phyloP scores from a whole-genome alignment of 495 filamentous ascomycete species.

The Echria macrotheca region DNA sequence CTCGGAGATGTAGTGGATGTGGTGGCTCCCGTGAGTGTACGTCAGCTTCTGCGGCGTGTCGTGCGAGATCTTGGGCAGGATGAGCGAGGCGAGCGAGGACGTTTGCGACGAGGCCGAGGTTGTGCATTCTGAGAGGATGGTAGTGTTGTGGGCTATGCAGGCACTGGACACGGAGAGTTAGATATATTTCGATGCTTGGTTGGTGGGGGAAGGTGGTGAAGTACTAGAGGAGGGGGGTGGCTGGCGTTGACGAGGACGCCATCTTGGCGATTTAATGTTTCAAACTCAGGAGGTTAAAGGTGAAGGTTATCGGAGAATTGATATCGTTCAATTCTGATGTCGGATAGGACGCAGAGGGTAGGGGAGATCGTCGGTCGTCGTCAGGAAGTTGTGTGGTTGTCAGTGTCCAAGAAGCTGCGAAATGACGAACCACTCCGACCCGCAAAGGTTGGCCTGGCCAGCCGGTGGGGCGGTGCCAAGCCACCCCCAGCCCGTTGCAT shows the following conservation, averaged over 20 bases:
- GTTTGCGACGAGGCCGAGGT: conserved; percentile 69
- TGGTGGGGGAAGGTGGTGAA: conserved; percentile 20
- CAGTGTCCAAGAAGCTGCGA: too few relatives aligned
- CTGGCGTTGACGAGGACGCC: conserved; percentile 74
- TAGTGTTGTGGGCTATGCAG: conserved; percentile 85
- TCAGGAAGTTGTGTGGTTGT: too few relatives aligned
- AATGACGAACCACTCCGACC: conserved; percentile 20
- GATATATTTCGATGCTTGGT: conserved; percentile 17
- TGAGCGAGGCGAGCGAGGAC: conserved; percentile 80
- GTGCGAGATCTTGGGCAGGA: conserved; percentile 93
- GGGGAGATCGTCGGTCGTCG: too few relatives aligned
- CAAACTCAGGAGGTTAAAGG: background rate
- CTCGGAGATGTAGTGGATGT: conserved; percentile 93
- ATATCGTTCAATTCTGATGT: too few relatives aligned
- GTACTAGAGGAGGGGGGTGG: conserved; percentile 77
- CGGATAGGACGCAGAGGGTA: too few relatives aligned
- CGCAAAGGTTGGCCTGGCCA: too few relatives aligned
- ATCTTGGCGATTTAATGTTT: conserved; percentile 33
- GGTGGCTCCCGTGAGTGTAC: conserved; percentile 83
- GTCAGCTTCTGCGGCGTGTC: conserved; percentile 78
- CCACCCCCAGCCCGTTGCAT: too few relatives aligned
- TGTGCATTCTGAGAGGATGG: conserved; percentile 89
- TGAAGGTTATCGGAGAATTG: background rate
- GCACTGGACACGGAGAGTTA: conserved; percentile 50
- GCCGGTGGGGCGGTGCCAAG: too few relatives aligned